phyloP scores from a whole-genome alignment of 2,329 filamentous ascomycete genomes.

The Fonsecaea nubica region DNA sequence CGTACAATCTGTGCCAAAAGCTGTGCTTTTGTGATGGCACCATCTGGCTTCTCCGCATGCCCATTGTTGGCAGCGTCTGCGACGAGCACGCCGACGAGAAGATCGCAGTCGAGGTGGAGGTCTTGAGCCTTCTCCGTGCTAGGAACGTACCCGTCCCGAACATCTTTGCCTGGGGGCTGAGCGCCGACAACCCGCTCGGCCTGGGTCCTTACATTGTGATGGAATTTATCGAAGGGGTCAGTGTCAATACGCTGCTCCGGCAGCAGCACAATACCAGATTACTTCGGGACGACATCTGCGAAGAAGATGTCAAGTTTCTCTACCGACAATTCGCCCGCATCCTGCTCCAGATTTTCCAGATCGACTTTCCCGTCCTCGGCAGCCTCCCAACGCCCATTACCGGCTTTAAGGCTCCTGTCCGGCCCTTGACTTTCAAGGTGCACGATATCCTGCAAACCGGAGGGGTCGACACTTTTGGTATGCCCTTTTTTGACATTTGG shows the following conservation, averaged over 20 bases:
- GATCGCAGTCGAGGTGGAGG: conserved; percentile 44
- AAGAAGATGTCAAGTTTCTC: conserved; percentile 16
- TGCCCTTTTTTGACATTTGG: conserved; percentile 5
- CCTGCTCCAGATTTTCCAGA: conserved; percentile 20
- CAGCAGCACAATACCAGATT: conserved; percentile 19
- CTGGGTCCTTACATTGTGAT: conserved; percentile 18
- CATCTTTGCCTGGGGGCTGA: conserved; percentile 15
- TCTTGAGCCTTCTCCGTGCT: conserved; percentile 41
- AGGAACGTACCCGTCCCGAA: conserved; percentile 12
- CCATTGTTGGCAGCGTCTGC: conserved; percentile 42
- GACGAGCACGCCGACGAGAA: conserved; percentile 44
- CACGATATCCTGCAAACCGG: conserved; percentile 45
- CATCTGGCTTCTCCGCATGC: conserved; percentile 45
- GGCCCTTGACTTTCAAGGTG: conserved; percentile 47
- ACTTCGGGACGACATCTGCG: conserved; percentile 14
- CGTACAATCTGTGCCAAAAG: conserved; percentile 46
- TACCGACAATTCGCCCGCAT: conserved; percentile 17
- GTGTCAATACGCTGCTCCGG: conserved; percentile 15
- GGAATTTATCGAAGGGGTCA: conserved; percentile 18
- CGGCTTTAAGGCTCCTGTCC: conserved; percentile 42
- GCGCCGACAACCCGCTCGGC: conserved; percentile 16
- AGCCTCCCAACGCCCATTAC: conserved; percentile 20
- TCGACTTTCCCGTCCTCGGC: conserved; percentile 19
- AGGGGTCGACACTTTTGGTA: conserved; percentile 30
- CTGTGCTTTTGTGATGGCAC: conserved; percentile 44